Evolutionary conservation across 2,329 filamentous ascomycete species (phyloP).

Genomic region (Xenosphaeropsis pyriputrescens): DNA sequence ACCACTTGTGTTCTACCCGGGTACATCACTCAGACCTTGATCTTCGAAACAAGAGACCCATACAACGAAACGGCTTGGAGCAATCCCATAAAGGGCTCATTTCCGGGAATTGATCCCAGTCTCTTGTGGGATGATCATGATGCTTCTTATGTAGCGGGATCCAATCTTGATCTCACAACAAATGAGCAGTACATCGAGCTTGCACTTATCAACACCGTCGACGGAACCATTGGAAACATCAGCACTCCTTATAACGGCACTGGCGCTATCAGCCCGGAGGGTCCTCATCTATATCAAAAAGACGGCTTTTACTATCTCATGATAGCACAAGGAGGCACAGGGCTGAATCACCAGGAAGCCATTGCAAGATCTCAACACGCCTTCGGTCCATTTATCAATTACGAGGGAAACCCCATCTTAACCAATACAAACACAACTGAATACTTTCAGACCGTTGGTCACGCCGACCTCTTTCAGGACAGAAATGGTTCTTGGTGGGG

Average conservation of each 20-base stretch:
- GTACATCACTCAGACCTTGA: slow-evolving; percentile 10
- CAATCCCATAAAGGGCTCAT: slow-evolving; percentile 21
- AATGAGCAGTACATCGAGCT: slow-evolving; percentile 3
- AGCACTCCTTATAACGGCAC: neutral
- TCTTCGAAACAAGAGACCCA: slow-evolving; percentile 13
- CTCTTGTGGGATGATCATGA: slow-evolving; percentile 29
- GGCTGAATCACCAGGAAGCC: slow-evolving; percentile 23
- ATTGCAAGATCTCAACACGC: slow-evolving; percentile 25
- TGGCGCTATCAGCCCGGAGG: slow-evolving; percentile 16
- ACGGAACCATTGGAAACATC: slow-evolving; percentile 10
- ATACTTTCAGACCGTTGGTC: slow-evolving; percentile 27
- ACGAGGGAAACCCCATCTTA: slow-evolving; percentile 27
- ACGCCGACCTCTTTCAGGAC: slow-evolving; percentile 30
- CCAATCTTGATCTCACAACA: slow-evolving; percentile 15
- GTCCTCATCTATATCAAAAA: slow-evolving; percentile 30
- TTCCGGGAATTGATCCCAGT: slow-evolving; percentile 29
- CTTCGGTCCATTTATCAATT: slow-evolving; percentile 26
- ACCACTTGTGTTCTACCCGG: slow-evolving; percentile 10
- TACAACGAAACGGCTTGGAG: slow-evolving; percentile 12
- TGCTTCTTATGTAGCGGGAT: slow-evolving; percentile 19
- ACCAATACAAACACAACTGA: slow-evolving; percentile 23
- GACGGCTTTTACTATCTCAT: slow-evolving; percentile 31
- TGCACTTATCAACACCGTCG: slow-evolving; percentile 8
- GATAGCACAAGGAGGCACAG: slow-evolving; percentile 32
- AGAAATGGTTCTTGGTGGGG: slow-evolving; percentile 8